These are phyloP conservation scores for Ajuga chamaepitys DNA, from an alignment of 257 asterid genomes.

Conservation along the genomic window DNA sequence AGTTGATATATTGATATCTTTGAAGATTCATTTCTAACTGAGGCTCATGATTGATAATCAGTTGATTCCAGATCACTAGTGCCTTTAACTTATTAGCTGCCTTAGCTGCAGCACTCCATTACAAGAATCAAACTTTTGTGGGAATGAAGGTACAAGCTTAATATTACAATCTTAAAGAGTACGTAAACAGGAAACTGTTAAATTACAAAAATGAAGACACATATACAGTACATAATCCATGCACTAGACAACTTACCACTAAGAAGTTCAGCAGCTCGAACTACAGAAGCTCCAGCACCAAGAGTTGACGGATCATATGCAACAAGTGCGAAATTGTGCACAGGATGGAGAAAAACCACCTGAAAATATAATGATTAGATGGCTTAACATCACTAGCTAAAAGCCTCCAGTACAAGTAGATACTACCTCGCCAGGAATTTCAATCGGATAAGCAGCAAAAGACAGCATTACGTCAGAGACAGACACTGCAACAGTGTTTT, in stretches of 20 bases:
- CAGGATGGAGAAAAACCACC: conserved; percentile 99
- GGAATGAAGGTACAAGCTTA: neutral
- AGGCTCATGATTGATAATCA: neutral
- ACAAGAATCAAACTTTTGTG: neutral
- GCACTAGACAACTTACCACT: conserved; percentile 53
- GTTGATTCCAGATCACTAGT: neutral
- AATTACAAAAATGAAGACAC: neutral
- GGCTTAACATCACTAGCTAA: conserved; percentile 10
- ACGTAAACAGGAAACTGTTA: neutral
- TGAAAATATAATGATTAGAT: conserved; percentile 21
- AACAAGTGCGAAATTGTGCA: conserved; percentile 93
- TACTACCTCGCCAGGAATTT: conserved; percentile 94
- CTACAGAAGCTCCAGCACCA: conserved; percentile 79
- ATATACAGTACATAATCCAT: neutral
- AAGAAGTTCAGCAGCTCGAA: conserved; percentile 95
- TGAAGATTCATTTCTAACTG: neutral
- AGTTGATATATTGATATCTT: no score
- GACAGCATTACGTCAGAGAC: conserved; percentile 98
- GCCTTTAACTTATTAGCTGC: neutral
- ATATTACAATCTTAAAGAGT: conserved; percentile 4
- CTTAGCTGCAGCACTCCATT: neutral
- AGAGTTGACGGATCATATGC: conserved; percentile 90
- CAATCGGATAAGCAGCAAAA: conserved; percentile 98
- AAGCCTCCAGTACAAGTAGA: conserved; percentile 14
- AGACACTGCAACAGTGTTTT: conserved; percentile 92